A percentile compares a stretch with the other conserved stretches of the same genome.
Conservation (phyloP, 345 rosid species). For the Abelmoschus esculentus region DNA sequence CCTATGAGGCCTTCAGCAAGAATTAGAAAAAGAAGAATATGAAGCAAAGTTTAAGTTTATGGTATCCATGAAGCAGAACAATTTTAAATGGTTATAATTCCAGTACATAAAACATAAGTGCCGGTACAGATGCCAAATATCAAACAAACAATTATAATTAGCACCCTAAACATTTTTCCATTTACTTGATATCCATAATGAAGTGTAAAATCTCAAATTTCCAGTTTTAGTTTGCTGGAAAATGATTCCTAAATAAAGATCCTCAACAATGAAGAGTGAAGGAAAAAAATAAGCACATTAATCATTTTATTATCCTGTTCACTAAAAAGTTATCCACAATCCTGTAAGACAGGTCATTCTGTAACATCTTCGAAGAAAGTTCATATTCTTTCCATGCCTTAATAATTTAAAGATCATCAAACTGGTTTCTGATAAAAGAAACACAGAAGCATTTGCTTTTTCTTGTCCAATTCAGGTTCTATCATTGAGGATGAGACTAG, state of each 20-base stretch:
- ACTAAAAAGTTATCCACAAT: not conserved
- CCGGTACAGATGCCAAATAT: not conserved
- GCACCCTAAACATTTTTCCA: not conserved
- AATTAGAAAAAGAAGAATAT: constrained; percentile 26
- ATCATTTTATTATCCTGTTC: not conserved
- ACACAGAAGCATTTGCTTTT: not conserved
- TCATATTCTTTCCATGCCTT: not conserved
- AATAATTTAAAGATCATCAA: not conserved
- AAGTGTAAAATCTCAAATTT: not conserved
- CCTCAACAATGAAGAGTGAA: not conserved
- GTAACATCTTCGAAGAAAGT: not conserved
- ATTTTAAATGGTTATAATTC: not conserved
- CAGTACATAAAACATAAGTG: not conserved
- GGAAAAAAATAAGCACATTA: not conserved
- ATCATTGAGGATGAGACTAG: no score
- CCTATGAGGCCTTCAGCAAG: constrained; percentile 32
- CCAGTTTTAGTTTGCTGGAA: not conserved
- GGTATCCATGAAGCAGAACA: constrained; percentile 1
- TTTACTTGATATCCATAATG: not conserved
- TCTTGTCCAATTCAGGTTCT: no score
- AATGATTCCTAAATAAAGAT: not conserved
- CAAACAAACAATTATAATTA: not conserved
- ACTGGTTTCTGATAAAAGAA: not conserved
- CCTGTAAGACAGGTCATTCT: constrained; percentile 1
- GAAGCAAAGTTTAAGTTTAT: constrained; percentile 20